Percentiles rank a stretch among this genome's conserved stretches.
These are phyloP conservation scores for Colletotrichum viniferum DNA, from an alignment of 2,329 filamentous ascomycete species.

Conservation along the genomic window DNA sequence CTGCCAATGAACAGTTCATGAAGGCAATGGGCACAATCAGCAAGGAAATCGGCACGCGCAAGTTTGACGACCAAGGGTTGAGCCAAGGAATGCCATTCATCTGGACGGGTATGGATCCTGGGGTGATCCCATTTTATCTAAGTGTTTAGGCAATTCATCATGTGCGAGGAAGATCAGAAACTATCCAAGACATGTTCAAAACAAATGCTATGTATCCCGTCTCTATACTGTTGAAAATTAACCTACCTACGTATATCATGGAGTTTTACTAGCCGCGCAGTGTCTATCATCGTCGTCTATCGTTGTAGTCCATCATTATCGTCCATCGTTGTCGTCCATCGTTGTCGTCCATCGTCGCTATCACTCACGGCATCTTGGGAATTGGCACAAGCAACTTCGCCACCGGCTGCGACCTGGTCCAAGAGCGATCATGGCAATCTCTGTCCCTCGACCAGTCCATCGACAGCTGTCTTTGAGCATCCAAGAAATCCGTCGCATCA, in stretches of 20 bases:
- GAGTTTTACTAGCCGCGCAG: neutral
- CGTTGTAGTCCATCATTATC: too few species aligned
- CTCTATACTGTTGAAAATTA: neutral
- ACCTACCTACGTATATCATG: neutral
- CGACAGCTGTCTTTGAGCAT: neutral
- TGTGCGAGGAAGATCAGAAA: fast-evolving
- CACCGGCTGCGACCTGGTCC: neutral
- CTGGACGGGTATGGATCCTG: constrained; percentile 23
- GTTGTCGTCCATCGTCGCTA: too few species aligned
- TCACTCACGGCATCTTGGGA: neutral
- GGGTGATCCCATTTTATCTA: neutral
- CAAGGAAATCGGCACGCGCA: constrained; percentile 17
- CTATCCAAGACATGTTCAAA: neutral
- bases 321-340: too few species aligned
- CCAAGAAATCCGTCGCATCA: neutral
- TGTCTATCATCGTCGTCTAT: neutral
- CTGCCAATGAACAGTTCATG: neutral
- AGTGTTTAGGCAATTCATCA: neutral
- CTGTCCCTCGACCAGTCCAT: neutral
- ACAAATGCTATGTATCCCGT: neutral
- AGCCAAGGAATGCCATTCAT: constrained; percentile 53
- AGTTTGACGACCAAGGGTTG: constrained; percentile 47
- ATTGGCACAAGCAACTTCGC: neutral
- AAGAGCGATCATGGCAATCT: neutral
- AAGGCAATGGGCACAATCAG: neutral